Conservation (phyloP, 2,329 filamentous ascomycete genomes). For the Trichoderma aggressivum region DNA sequence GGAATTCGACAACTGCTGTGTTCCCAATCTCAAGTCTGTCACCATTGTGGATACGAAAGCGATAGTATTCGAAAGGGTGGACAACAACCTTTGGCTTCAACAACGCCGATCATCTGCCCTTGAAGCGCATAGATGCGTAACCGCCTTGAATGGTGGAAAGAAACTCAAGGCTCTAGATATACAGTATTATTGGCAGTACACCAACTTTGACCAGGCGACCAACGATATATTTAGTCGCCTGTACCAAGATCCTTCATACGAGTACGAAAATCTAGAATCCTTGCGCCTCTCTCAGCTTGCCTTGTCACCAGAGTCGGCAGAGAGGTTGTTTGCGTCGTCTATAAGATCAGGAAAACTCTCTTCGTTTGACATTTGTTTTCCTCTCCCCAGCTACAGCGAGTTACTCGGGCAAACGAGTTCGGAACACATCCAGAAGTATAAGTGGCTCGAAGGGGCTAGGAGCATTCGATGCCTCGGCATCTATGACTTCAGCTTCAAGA, state of each 20-base stretch:
- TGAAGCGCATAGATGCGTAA: neutral
- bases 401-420: conserved; percentile 27
- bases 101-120: neutral
- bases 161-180: conserved; percentile 33
- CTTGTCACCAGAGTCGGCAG: conserved; percentile 26
- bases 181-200: conserved; percentile 23
- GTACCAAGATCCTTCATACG: neutral
- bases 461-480: conserved; percentile 36
- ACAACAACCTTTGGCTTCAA: neutral
- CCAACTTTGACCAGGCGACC: too few species aligned
- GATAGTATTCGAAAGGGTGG: neutral
- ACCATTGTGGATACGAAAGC: neutral
- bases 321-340: conserved; percentile 26
- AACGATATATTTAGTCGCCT: neutral
- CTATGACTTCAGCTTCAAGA: conserved; percentile 34
- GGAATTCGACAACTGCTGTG: neutral
- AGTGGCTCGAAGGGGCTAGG: conserved; percentile 35
- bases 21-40: neutral
- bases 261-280: conserved; percentile 28
- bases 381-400: conserved; percentile 25
- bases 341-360: conserved; percentile 30
- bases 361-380: conserved; percentile 38
- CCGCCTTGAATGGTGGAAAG: conserved; percentile 18
- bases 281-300: conserved; percentile 29
- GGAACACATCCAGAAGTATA: conserved; percentile 31